phyloP scores from a whole-genome alignment of 257 asterid genomes.

The Lycium barbarum region DNA sequence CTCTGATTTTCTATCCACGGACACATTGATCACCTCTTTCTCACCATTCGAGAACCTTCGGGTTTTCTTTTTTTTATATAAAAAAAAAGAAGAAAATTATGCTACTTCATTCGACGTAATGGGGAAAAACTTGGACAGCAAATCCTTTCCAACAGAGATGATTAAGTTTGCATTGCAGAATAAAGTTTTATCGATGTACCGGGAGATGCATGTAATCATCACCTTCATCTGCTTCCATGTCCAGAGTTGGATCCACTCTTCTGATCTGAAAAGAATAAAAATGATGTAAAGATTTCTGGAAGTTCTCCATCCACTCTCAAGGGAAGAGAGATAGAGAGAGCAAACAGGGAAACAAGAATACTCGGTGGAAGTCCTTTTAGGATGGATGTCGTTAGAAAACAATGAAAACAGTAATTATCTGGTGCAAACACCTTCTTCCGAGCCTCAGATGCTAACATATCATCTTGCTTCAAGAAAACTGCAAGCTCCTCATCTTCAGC shows the following conservation, averaged over 20 bases:
- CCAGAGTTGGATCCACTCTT: conserved; percentile 94
- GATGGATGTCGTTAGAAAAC: neutral
- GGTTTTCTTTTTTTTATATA: no score
- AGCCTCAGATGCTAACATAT: conserved; percentile 84
- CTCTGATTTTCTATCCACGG: neutral
- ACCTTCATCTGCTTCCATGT: conserved; percentile 94
- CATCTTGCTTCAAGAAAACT: conserved; percentile 93
- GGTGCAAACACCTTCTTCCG: conserved; percentile 71
- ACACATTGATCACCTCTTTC: neutral
- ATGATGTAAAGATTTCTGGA: conserved; percentile 34
- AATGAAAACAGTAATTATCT: conserved; percentile 2
- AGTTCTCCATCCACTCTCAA: neutral
- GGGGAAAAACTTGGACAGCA: neutral
- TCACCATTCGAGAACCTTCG: neutral
- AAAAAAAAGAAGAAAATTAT: no score
- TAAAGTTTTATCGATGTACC: conserved; percentile 50
- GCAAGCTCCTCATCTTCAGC: conserved; percentile 99
- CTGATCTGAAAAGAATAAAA: conserved; percentile 66
- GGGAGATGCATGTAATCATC: conserved; percentile 92
- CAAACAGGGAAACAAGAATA: neutral
- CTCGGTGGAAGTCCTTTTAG: conserved; percentile 9
- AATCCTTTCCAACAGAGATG: neutral
- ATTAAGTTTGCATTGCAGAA: conserved; percentile 30
- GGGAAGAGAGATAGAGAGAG: neutral
- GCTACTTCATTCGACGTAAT: neutral